These are phyloP conservation scores for Irpex sp. DNA, from an alignment of 1,284 basidiomycete species.

Conservation along the genomic window DNA sequence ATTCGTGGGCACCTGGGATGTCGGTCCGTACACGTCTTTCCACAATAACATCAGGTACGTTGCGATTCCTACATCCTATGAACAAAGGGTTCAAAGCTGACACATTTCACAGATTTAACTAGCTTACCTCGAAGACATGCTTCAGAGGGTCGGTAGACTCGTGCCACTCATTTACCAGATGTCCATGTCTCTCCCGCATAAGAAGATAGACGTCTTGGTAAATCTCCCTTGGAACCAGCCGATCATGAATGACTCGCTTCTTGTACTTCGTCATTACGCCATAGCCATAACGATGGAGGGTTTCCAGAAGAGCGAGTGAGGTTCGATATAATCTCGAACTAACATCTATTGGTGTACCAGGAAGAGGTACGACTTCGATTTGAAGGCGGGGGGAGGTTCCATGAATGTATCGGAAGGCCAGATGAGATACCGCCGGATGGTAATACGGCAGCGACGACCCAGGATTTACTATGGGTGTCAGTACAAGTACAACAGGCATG, in stretches of 20 bases:
- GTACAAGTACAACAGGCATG: conserved; percentile 44
- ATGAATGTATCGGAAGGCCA: conserved; percentile 64
- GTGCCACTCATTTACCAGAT: conserved; percentile 70
- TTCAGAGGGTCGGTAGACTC: conserved; percentile 83
- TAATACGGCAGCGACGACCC: conserved; percentile 67
- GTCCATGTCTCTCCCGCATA: conserved; percentile 81
- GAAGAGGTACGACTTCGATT: conserved; percentile 56
- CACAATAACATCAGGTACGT: conserved; percentile 91
- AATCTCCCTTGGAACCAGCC: conserved; percentile 67
- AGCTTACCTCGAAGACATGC: conserved; percentile 78
- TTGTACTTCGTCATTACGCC: conserved; percentile 78
- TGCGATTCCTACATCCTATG: conserved; percentile 84
- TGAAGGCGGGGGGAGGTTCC: conserved; percentile 28
- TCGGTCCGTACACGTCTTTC: conserved; percentile 60
- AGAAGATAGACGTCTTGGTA: conserved; percentile 91
- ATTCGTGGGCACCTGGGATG: not conserved
- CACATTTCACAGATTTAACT: not conserved
- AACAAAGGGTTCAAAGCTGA: not conserved
- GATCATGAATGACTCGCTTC: conserved; percentile 86
- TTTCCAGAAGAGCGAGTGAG: conserved; percentile 75
- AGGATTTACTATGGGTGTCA: conserved; percentile 54
- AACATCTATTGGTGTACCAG: conserved; percentile 45
- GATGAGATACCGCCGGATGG: conserved; percentile 68
- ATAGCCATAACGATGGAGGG: conserved; percentile 83
- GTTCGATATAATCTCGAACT: conserved; percentile 76